Evolutionary conservation across 495 filamentous ascomycete genomes (phyloP).

Genomic region (Talaromyces trachyspermus): DNA sequence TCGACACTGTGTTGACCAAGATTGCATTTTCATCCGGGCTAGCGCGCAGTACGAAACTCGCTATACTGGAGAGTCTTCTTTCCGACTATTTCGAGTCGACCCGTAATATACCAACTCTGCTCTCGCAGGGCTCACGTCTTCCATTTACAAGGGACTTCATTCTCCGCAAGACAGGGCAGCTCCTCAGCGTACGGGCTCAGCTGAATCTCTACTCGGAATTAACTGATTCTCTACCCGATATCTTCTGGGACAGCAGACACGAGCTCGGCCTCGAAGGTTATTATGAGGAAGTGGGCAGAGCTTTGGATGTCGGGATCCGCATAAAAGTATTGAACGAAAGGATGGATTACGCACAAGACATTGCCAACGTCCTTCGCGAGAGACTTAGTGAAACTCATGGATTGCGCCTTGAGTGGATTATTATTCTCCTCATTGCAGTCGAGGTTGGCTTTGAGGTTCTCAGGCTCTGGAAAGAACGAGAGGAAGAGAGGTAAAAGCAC

Average conservation of each 20-base stretch:
- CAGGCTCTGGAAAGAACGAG: slow-evolving; percentile 51
- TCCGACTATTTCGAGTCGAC: slow-evolving; percentile 79
- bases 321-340: slow-evolving; percentile 92
- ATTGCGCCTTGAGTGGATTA: slow-evolving; percentile 89
- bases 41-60: slow-evolving; percentile 91
- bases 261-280: slow-evolving; percentile 86
- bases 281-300: slow-evolving; percentile 85
- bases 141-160: slow-evolving; percentile 73
- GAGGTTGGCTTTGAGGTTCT: slow-evolving; percentile 72
- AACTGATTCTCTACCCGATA: slow-evolving; percentile 88
- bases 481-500: slow-evolving; percentile 33
- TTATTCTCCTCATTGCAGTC: slow-evolving; percentile 86
- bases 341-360: slow-evolving; percentile 96
- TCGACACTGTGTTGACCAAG: slow-evolving; percentile 81
- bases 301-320: slow-evolving; percentile 84
- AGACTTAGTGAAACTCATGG: slow-evolving; percentile 85
- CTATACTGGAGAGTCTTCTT: slow-evolving; percentile 82
- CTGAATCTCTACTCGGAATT: slow-evolving; percentile 96
- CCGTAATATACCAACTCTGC: slow-evolving; percentile 64
- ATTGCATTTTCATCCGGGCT: slow-evolving; percentile 94
- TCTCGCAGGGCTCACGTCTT: slow-evolving; percentile 56
- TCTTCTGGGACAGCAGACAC: slow-evolving; percentile 91
- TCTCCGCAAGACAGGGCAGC: slow-evolving; percentile 85
- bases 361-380: slow-evolving; percentile 81
- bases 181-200: slow-evolving; percentile 85